Evolutionary conservation across 116 monocot genomes (phyloP).

Genomic region (Papilionanthe hybrid): DNA sequence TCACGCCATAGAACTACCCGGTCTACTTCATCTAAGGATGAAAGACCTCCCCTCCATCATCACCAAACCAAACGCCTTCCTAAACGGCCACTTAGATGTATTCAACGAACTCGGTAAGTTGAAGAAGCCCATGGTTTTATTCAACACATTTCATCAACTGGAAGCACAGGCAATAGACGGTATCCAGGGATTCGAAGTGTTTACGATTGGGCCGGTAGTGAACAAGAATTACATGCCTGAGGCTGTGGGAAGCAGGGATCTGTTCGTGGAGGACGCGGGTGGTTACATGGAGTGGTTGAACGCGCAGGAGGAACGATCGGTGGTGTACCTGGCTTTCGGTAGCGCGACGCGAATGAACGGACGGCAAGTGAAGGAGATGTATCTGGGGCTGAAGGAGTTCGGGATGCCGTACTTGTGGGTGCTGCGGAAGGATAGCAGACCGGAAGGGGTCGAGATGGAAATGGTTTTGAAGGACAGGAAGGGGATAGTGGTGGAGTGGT

Average conservation of each 20-base stretch:
- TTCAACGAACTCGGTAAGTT: background rate
- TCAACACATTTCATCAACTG: background rate
- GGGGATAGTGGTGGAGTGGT: constrained; percentile 22
- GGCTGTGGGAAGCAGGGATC: background rate
- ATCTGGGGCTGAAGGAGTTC: constrained; percentile 19
- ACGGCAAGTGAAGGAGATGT: constrained; percentile 23
- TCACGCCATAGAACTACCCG: constrained; percentile 3
- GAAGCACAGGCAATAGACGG: background rate
- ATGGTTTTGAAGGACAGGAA: background rate
- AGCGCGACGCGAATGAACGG: constrained; percentile 7
- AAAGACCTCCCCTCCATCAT: constrained; percentile 20
- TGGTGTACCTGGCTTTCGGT: background rate
- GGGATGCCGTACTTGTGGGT: constrained; percentile 39
- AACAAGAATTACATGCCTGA: background rate
- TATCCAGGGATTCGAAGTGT: background rate
- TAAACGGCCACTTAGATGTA: background rate
- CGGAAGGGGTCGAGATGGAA: background rate
- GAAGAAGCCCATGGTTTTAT: background rate
- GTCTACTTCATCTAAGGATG: constrained; percentile 9
- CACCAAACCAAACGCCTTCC: background rate
- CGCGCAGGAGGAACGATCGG: constrained; percentile 12
- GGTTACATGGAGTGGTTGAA: constrained; percentile 29
- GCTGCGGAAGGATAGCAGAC: constrained; percentile 12
- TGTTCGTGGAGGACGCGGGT: constrained; percentile 8
- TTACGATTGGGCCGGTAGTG: background rate